Base-by-base conservation (phyloP, 208 protist genomes). In the Endotrypanum monterogeii region DNA sequence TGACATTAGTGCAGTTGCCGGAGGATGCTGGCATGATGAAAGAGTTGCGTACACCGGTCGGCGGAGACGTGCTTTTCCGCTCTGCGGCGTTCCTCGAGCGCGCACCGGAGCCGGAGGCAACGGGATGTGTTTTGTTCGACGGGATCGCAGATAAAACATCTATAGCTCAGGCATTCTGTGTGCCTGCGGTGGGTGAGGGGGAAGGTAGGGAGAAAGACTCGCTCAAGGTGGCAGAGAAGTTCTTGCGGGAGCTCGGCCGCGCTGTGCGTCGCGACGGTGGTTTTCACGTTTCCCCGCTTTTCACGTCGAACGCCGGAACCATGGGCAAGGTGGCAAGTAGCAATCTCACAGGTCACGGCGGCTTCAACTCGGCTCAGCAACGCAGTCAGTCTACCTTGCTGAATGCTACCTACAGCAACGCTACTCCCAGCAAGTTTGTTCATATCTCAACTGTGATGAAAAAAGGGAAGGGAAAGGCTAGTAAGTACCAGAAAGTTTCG, bases 341-440 rank as follows among this genome's bases (percentile, higher is more conserved):
- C 79, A 85, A 76, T 55, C 83, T 97, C 58, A 93, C 92, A 46
- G 92, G 86, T 2, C 83, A 91, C 71, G 84, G 85, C 9, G 69
- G 56, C 51, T 96, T 94, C 82, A 95, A 87, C 61, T 96, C 92
- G 46, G 83, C 85, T 51, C 89, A 96, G 81, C 83, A 96, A 63
- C 82, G 83, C 39, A 93, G 83, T 71, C 83, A 89, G 73, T 80
- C 79, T 30, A 94, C 85, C 11, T 74, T 94, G 41, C 82, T 94
- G 60, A 86, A 95, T 71, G 85, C 84, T 30, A 88, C 92, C n/a
- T 95, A 91, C 79, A 95, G 90, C 83, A 95, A 93, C 69, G 92
- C 92, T 16, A 94, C 85, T 18, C 92, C 90, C 60, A 93, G 80
- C 82, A 94, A 91, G 72, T 83, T 95, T 60, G 82, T 97, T 14